Conservation (phyloP, 148 eudicot genomes). For the Suaeda aralocaspica region DNA sequence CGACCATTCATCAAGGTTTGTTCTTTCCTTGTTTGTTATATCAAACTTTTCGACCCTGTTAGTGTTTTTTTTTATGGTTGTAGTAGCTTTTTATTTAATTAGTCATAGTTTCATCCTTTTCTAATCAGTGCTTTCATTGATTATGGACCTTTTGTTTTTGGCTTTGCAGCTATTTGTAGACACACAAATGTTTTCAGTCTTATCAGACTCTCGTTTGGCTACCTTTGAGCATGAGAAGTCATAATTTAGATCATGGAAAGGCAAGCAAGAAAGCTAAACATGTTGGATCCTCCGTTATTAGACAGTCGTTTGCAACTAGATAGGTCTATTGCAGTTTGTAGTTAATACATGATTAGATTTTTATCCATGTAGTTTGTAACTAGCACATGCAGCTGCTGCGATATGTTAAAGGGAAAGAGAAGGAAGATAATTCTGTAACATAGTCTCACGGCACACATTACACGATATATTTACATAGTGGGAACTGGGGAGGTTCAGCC, state of each 20-base stretch:
- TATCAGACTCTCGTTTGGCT: conserved; percentile 71
- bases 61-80: not conserved
- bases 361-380: not conserved
- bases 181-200: conserved; percentile 79
- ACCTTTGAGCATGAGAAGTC: conserved; percentile 50
- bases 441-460: conserved; percentile 18
- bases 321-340: conserved; percentile 9
- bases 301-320: conserved; percentile 8
- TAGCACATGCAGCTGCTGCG: not conserved
- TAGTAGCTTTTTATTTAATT: not conserved
- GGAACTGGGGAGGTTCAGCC: conserved; percentile 16
- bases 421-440: conserved; percentile 32
- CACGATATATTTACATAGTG: conserved; percentile 1
- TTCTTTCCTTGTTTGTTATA: not conserved
- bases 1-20: conserved; percentile 74
- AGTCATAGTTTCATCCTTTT: not conserved
- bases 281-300: conserved; percentile 1
- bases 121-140: not conserved
- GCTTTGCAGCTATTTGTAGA: conserved; percentile 78
- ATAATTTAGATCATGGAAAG: not conserved
- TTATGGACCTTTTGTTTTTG: conserved; percentile 1
- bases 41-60: too few species aligned
- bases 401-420: conserved; percentile 11
- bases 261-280: conserved; percentile 5
- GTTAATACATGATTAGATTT: conserved; percentile 10